These are phyloP conservation scores for Ophiosphaerella narmari DNA, from an alignment of 2,329 filamentous ascomycete species.

Conservation along the genomic window DNA sequence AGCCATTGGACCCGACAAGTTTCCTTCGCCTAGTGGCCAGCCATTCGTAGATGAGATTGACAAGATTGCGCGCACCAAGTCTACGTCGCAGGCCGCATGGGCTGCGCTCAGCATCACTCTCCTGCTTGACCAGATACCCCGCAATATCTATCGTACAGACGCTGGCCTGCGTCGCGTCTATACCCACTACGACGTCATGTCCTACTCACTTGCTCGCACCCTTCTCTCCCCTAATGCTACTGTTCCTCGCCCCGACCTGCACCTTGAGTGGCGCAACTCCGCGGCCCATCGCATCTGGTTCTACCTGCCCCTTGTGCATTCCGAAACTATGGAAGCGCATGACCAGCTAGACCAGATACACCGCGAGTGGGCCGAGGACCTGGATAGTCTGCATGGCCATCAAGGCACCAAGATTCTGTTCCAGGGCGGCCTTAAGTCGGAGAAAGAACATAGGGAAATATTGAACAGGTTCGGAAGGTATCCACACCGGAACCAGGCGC, in stretches of 20 bases:
- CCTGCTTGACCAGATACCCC: conserved; percentile 66
- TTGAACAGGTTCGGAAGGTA: conserved; percentile 62
- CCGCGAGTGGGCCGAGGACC: conserved; percentile 39
- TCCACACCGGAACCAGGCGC: conserved; percentile 60
- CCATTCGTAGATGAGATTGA: conserved; percentile 46
- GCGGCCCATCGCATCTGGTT: conserved; percentile 59
- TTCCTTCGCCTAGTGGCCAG: conserved; percentile 37
- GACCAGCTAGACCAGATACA: conserved; percentile 43
- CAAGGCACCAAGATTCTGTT: conserved; percentile 35
- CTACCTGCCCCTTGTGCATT: conserved; percentile 64
- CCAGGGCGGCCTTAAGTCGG: conserved; percentile 43
- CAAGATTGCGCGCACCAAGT: conserved; percentile 13
- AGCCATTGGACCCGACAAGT: conserved; percentile 42
- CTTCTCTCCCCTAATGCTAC: conserved; percentile 38
- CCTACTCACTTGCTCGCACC: conserved; percentile 49
- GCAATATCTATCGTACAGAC: conserved; percentile 63
- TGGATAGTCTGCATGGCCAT: conserved; percentile 34
- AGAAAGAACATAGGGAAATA: conserved; percentile 56
- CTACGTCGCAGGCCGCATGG: conserved; percentile 35
- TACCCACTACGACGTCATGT: conserved; percentile 61
- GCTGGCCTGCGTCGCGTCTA: conserved; percentile 55
- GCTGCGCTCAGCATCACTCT: conserved; percentile 58
- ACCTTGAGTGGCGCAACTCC: conserved; percentile 36
- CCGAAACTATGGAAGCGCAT: conserved; percentile 57
- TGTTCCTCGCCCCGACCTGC: conserved; percentile 32